Evolutionary conservation across 805 yeast species (phyloP).

Genomic region (Kodamaea laetipori): DNA sequence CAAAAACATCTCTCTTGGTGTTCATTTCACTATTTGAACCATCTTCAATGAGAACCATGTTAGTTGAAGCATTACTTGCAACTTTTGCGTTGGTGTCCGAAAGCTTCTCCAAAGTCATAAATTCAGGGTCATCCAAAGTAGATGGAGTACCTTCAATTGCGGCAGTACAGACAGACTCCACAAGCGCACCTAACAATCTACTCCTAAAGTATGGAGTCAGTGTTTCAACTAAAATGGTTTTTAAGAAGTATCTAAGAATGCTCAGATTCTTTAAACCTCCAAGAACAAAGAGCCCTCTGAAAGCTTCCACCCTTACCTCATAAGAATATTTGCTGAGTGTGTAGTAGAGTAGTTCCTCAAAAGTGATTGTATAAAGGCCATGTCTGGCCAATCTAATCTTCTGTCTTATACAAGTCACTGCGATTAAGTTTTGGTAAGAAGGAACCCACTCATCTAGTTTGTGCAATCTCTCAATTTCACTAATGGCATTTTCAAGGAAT

Average conservation of each 20-base stretch:
- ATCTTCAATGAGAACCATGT: slow-evolving; percentile 61
- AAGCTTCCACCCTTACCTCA: slow-evolving; percentile 66
- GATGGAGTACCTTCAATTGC: slow-evolving; percentile 65
- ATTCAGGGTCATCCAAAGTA: slow-evolving; percentile 66
- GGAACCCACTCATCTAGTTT: slow-evolving; percentile 88
- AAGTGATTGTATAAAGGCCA: slow-evolving; percentile 53
- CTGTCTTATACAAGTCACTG: slow-evolving; percentile 57
- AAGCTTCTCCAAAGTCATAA: slow-evolving; percentile 39
- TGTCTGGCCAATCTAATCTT: slow-evolving; percentile 59
- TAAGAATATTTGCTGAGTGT: slow-evolving; percentile 49
- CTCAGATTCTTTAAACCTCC: slow-evolving; percentile 76
- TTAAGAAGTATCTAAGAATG: slow-evolving; percentile 63
- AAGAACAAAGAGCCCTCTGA: slow-evolving; percentile 64
- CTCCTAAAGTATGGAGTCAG: slow-evolving; percentile 51
- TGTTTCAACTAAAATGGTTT: slow-evolving; percentile 55
- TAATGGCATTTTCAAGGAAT: slow-evolving; percentile 37
- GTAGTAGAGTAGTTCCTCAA: slow-evolving; percentile 56
- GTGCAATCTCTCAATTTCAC: slow-evolving; percentile 72
- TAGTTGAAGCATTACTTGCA: slow-evolving; percentile 23
- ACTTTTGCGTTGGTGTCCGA: slow-evolving; percentile 23
- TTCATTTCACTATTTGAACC: slow-evolving; percentile 45
- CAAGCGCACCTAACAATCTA: slow-evolving; percentile 49
- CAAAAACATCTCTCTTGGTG: slow-evolving; percentile 62
- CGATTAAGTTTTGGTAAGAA: slow-evolving; percentile 58
- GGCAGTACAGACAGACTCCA: slow-evolving; percentile 59